Evolutionary conservation across 2,329 filamentous ascomycete species (phyloP).

Genomic region (Exophiala sp.): DNA sequence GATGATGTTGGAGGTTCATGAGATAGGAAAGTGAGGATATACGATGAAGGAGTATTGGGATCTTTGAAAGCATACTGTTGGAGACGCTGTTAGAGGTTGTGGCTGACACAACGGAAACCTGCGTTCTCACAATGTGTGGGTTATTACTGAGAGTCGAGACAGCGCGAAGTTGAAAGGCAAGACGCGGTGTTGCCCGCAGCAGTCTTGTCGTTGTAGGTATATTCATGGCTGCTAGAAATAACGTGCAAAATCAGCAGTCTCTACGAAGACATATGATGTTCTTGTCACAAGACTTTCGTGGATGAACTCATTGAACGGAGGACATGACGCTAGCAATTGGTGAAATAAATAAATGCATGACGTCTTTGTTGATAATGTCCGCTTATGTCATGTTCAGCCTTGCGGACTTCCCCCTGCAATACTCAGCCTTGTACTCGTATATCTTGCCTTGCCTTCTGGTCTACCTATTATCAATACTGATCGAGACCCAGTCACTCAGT

Average conservation of each 20-base stretch:
- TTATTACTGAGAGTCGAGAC: constrained; percentile 22
- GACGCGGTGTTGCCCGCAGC: constrained; percentile 7
- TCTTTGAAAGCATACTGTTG: constrained; percentile 34
- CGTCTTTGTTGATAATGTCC: too few species aligned
- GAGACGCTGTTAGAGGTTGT: not conserved
- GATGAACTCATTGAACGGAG: not conserved
- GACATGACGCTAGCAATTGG: not conserved
- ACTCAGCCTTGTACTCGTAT: too few species aligned
- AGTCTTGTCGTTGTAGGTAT: not conserved
- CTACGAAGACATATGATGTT: not conserved
- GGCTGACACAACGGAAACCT: not conserved
- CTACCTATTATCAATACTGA: too few species aligned
- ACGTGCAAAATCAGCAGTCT: not conserved
- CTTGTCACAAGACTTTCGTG: not conserved
- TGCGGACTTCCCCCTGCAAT: not conserved
- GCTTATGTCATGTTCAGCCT: constrained; percentile 11
- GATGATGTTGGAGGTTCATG: constrained; percentile 51
- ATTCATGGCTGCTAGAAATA: constrained; percentile 5
- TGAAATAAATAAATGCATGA: too few species aligned
- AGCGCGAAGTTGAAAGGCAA: constrained; percentile 7
- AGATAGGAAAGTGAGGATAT: constrained; percentile 55
- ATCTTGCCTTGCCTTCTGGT: too few species aligned
- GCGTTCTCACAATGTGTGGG: constrained; percentile 20
- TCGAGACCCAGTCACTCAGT: too few species aligned
- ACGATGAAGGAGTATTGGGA: constrained; percentile 35